These are phyloP conservation scores for Coelastrella sp. DNA, from an alignment of 139 green algal species.

Conservation along the genomic window DNA sequence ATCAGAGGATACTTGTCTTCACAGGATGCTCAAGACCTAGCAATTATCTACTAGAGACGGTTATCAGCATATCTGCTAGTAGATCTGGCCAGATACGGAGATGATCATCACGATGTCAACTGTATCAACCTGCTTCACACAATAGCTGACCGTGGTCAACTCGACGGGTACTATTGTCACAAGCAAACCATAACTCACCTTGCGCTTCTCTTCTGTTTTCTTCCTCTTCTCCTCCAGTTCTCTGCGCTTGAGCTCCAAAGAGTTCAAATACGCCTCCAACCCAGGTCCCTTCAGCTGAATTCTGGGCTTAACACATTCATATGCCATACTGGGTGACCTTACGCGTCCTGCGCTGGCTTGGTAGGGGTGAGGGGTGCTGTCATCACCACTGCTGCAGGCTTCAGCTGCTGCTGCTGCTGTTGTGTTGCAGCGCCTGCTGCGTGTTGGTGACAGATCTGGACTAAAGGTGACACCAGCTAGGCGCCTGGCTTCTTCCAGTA, in stretches of 20 bases:
- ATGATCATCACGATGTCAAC: too few relatives aligned
- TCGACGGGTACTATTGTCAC: too few relatives aligned
- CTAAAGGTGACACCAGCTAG: slow-evolving; percentile 33
- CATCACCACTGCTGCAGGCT: background rate
- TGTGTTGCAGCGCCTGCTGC: background rate
- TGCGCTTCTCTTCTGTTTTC: too few relatives aligned
- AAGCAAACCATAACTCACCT: too few relatives aligned
- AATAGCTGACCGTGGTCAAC: too few relatives aligned
- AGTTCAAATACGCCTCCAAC: slow-evolving; percentile 19
- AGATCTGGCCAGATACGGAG: too few relatives aligned
- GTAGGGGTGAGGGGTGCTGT: background rate
- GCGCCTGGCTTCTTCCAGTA: slow-evolving; percentile 4
- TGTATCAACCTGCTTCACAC: too few relatives aligned
- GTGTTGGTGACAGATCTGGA: slow-evolving; percentile 34
- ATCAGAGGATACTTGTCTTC: too few relatives aligned
- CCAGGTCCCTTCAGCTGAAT: background rate
- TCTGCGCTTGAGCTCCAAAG: slow-evolving; percentile 1
- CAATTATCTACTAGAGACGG: too few relatives aligned
- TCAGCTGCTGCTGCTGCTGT: background rate
- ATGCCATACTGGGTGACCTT: background rate
- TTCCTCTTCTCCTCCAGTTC: background rate
- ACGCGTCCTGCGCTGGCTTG: background rate
- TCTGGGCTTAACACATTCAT: slow-evolving; percentile 5
- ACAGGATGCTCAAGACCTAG: too few relatives aligned
- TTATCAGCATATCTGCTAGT: too few relatives aligned